A percentile compares a stretch with the other conserved stretches of the same genome.
Evolutionary conservation across 164 flowering plant genomes (phyloP).

Genomic region (Taxillus chinensis): DNA sequence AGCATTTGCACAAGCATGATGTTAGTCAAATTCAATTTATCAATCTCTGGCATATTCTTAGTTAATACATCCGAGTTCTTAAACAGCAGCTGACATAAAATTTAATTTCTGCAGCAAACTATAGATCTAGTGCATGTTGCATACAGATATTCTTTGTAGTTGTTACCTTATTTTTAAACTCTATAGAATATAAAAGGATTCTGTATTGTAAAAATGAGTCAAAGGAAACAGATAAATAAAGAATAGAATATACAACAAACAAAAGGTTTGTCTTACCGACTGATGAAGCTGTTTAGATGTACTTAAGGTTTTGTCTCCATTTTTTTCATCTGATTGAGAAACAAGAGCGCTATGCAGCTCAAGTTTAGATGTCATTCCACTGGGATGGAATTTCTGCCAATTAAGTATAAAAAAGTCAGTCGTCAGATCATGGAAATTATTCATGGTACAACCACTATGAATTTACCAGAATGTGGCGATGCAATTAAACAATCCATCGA

Average conservation of each 20-base stretch:
- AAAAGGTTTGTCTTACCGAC: conserved; percentile 16
- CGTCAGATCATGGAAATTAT: not conserved
- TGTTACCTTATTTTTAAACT: too few species aligned
- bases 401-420: conserved; percentile 5
- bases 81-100: not conserved
- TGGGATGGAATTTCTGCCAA: conserved; percentile 40
- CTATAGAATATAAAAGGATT: too few species aligned
- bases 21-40: not conserved
- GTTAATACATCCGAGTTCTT: not conserved
- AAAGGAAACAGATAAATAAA: too few species aligned
- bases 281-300: conserved; percentile 19
- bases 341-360: conserved; percentile 26
- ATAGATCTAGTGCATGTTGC: too few species aligned
- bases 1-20: not conserved
- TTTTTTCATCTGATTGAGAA: conserved; percentile 27
- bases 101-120: too few species aligned
- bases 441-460: not conserved
- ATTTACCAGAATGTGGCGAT: too few species aligned
- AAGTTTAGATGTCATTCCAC: conserved; percentile 30
- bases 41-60: not conserved
- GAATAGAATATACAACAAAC: not conserved
- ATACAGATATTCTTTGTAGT: too few species aligned
- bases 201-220: too few species aligned
- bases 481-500: not conserved
- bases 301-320: conserved; percentile 12